Percentiles rank a stretch among this genome's conserved stretches.
Conservation (phyloP, 2,329 filamentous ascomycete genomes). For the Stemphylium beticola region DNA sequence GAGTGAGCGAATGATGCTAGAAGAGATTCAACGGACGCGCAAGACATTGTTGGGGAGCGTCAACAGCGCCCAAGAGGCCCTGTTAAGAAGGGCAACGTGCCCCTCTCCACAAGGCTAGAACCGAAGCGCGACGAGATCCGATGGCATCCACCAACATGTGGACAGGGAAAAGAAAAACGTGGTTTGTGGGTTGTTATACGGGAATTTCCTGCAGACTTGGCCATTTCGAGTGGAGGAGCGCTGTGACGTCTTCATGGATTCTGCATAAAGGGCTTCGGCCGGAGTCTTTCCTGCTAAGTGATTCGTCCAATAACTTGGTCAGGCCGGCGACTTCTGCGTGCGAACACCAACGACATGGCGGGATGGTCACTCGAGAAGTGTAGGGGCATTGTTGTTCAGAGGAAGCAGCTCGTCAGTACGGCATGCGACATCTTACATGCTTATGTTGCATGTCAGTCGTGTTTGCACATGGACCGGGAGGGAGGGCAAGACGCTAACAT, state of each 20-base stretch:
- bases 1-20: neutral
- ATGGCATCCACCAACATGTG: neutral
- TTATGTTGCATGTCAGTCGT: neutral
- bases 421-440: too few species aligned
- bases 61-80: neutral
- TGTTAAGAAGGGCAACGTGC: neutral
- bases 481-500: neutral
- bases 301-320: neutral
- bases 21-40: neutral
- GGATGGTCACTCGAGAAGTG: too few species aligned
- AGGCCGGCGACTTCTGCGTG: neutral
- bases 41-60: neutral
- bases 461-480: neutral
- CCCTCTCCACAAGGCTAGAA: neutral
- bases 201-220: neutral
- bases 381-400: too few species aligned
- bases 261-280: neutral
- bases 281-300: neutral
- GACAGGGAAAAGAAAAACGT: conserved; percentile 1
- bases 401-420: too few species aligned
- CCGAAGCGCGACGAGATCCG: conserved; percentile 2
- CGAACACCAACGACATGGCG: neutral
- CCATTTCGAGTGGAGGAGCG: neutral
- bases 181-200: conserved; percentile 7
- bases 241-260: neutral